Conservation (phyloP, 2,329 filamentous ascomycete genomes). For the Aspergillus transmontanensis region DNA sequence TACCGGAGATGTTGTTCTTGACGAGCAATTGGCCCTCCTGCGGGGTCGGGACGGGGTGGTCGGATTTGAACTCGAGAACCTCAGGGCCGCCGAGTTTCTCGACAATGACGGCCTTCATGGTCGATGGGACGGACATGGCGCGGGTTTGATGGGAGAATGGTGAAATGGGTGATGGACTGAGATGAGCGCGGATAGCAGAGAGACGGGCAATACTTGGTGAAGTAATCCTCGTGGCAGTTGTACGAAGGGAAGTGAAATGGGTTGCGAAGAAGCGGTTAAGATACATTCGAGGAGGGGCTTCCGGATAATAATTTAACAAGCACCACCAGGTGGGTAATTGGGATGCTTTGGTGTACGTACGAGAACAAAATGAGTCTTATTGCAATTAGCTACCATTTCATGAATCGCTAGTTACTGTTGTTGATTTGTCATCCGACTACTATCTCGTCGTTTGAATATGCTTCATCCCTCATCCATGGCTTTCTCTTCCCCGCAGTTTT, state of each 20-base stretch:
- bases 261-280: slow-evolving; percentile 5
- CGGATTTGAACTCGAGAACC: slow-evolving; percentile 70
- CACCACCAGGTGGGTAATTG: background rate
- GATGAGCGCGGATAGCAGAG: slow-evolving; percentile 14
- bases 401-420: background rate
- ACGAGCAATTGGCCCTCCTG: slow-evolving; percentile 75
- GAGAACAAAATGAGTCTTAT: background rate
- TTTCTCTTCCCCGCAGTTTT: slow-evolving; percentile 5
- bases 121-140: slow-evolving; percentile 57
- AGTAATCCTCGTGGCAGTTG: slow-evolving; percentile 3
- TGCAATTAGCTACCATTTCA: background rate
- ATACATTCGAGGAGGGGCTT: slow-evolving; percentile 10
- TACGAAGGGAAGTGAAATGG: slow-evolving; percentile 4
- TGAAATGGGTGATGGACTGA: slow-evolving; percentile 3
- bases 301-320: slow-evolving; percentile 5
- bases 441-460: slow-evolving; percentile 2
- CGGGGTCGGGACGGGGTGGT: slow-evolving; percentile 69
- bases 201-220: slow-evolving; percentile 10
- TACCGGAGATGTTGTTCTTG: slow-evolving; percentile 75
- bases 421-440: slow-evolving; percentile 13
- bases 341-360: background rate
- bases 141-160: slow-evolving; percentile 33
- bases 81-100: slow-evolving; percentile 72
- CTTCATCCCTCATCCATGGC: background rate
- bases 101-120: slow-evolving; percentile 74